phyloP scores from a whole-genome alignment of 441 rosid species.

The Melastoma candidum region DNA sequence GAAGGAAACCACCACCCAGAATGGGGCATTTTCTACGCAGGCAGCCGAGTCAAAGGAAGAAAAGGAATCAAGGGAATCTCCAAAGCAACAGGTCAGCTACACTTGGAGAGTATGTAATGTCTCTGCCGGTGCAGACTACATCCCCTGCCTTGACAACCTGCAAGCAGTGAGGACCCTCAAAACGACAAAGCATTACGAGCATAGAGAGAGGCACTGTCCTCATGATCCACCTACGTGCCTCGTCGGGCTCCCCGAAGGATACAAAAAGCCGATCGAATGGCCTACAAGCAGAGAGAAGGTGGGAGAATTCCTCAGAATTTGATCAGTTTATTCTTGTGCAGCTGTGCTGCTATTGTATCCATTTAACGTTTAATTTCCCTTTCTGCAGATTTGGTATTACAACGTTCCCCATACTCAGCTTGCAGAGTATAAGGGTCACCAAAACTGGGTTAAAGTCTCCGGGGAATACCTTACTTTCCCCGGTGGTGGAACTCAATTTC shows the following conservation, averaged over 20 bases:
- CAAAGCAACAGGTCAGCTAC: slow-evolving; percentile 30
- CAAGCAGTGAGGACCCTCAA: slow-evolving; percentile 62
- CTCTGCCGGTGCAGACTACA: slow-evolving; percentile 79
- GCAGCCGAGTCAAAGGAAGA: slow-evolving; percentile 78
- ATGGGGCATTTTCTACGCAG: slow-evolving; percentile 78
- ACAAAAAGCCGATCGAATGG: slow-evolving; percentile 69
- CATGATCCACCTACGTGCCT: slow-evolving; percentile 75
- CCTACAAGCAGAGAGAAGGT: slow-evolving; percentile 96
- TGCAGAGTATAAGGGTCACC: slow-evolving; percentile 78
- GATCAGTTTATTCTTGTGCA: background rate
- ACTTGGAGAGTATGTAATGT: slow-evolving; percentile 79
- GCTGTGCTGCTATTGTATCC: background rate
- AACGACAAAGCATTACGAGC: slow-evolving; percentile 84
- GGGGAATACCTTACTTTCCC: slow-evolving; percentile 94
- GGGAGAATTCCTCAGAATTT: background rate
- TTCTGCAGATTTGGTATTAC: slow-evolving; percentile 70
- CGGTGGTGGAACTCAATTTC: slow-evolving; percentile 98
- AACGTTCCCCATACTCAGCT: slow-evolving; percentile 93
- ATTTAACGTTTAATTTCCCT: background rate
- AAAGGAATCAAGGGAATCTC: slow-evolving; percentile 54
- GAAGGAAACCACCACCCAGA: slow-evolving; percentile 62
- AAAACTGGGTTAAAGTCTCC: slow-evolving; percentile 88
- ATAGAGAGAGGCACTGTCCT: slow-evolving; percentile 95
- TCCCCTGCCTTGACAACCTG: slow-evolving; percentile 92
- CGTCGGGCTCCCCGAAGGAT: slow-evolving; percentile 81